phyloP scores from a whole-genome alignment of 345 rosid genomes.

The Salix caprea region DNA sequence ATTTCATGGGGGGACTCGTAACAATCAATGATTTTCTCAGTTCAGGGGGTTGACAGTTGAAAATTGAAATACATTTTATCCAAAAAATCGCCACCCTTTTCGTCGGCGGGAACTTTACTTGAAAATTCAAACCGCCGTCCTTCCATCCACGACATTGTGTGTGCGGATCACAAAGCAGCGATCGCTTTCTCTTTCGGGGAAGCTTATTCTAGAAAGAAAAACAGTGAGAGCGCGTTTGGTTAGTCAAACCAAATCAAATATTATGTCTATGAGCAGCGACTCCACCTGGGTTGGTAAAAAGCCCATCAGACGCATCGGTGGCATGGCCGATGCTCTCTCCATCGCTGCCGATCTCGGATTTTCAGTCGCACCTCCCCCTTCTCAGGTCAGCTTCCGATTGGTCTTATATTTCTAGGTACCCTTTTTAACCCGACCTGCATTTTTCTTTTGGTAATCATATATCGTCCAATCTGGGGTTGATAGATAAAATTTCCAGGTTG shows the following conservation, averaged over 20 bases:
- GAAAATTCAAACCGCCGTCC: background rate
- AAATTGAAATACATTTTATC: no score
- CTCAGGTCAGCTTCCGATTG: constrained; percentile 43
- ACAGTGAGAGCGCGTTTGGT: background rate
- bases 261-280: constrained; percentile 79
- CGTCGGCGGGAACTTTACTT: background rate
- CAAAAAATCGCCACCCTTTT: background rate
- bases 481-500: no score
- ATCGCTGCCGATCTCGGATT: constrained; percentile 96
- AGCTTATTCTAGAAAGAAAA: background rate
- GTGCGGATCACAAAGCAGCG: background rate
- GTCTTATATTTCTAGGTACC: background rate
- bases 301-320: constrained; percentile 90
- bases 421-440: no score
- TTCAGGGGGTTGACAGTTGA: no score
- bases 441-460: background rate
- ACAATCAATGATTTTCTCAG: no score
- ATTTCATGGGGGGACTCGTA: no score
- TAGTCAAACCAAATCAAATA: background rate
- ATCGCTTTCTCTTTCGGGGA: background rate
- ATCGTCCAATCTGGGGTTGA: background rate
- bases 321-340: constrained; percentile 94
- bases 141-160: background rate
- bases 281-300: constrained; percentile 93
- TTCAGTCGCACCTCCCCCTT: constrained; percentile 67